A percentile compares a stretch with the other conserved stretches of the same genome.
Evolutionary conservation across 2,329 filamentous ascomycete genomes (phyloP).

Genomic region (Pestalotiopsis sp.): DNA sequence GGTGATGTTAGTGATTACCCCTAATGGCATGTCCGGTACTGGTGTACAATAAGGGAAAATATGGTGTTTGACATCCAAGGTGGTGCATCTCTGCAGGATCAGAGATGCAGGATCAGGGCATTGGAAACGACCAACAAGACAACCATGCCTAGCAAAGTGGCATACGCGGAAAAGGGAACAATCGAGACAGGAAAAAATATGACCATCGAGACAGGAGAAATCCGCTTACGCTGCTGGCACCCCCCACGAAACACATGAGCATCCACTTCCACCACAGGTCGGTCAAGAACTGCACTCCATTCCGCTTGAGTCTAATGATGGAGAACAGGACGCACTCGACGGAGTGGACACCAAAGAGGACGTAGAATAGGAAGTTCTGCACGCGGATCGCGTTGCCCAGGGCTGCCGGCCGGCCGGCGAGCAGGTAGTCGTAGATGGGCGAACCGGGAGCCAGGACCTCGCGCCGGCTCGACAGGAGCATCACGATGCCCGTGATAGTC

Average conservation of each 20-base stretch:
- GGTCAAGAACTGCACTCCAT: constrained; percentile 5
- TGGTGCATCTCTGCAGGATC: too few relatives aligned
- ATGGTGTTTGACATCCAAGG: too few relatives aligned
- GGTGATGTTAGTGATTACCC: background rate
- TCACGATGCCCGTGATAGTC: background rate
- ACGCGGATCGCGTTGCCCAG: background rate
- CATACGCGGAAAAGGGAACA: too few relatives aligned
- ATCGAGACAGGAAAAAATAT: too few relatives aligned
- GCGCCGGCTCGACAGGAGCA: constrained; percentile 3
- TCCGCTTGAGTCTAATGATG: background rate
- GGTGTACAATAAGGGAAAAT: too few relatives aligned
- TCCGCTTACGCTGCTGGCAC: background rate
- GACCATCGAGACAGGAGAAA: too few relatives aligned
- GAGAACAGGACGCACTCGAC: constrained; percentile 3
- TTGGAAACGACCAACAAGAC: too few relatives aligned
- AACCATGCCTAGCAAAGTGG: too few relatives aligned
- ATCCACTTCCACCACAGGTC: constrained; percentile 9
- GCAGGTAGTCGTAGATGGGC: constrained; percentile 8
- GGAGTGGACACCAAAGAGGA: constrained; percentile 6
- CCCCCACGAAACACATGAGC: constrained; percentile 5
- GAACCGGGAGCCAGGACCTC: constrained; percentile 3
- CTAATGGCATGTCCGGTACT: background rate
- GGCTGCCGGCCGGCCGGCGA: constrained; percentile 2
- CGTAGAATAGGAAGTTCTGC: constrained; percentile 9
- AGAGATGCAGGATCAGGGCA: too few relatives aligned